Base-by-base conservation (phyloP, 78 protist species). In the Ministeria vibrans region DNA sequence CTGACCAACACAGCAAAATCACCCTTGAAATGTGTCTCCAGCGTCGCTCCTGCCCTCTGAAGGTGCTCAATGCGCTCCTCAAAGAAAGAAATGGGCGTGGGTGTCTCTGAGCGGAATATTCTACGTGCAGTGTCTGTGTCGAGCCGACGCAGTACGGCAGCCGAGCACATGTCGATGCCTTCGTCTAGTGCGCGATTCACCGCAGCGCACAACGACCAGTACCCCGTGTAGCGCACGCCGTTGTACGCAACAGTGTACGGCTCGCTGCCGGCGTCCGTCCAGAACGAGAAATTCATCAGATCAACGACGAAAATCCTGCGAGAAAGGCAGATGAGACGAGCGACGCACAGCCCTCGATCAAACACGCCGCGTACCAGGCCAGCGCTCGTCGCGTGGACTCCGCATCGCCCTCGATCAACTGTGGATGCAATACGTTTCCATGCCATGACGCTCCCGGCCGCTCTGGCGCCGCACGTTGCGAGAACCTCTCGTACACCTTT, bases 271-370 rank as follows among this genome's bases (percentile, higher is more conserved):
- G 38, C 69, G 27, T 71, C 86, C 34, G 85, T 83, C 93, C 93
- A 94, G 68, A 94, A 94, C 32, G 90, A 92, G 70, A 89, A 91
- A 39, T 94, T 94, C 36, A 94, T 80, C 30, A 86, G 18, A 51
- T 90, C 93, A 32, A 94, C 44, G 20, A 94, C 92, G 30, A 94
- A 87, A n/a, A 92, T 81, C 80, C 73, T 80, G 27, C 42, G n/a
- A n/a, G n/a, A n/a, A n/a, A n/a, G n/a, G n/a, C n/a, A n/a, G n/a
- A n/a, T n/a, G n/a, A n/a, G n/a, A n/a, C n/a, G n/a, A n/a, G n/a
- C n/a, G n/a, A n/a, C n/a, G n/a, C n/a, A n/a, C n/a, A n/a, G n/a
- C n/a, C n/a, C n/a, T n/a, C n/a, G n/a, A n/a, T n/a, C n/a, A n/a
- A n/a, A n/a, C n/a, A n/a, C n/a, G n/a, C n/a, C n/a, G n/a, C n/a